These are phyloP conservation scores for Croton setiger DNA, from an alignment of 441 rosid species.

Conservation along the genomic window DNA sequence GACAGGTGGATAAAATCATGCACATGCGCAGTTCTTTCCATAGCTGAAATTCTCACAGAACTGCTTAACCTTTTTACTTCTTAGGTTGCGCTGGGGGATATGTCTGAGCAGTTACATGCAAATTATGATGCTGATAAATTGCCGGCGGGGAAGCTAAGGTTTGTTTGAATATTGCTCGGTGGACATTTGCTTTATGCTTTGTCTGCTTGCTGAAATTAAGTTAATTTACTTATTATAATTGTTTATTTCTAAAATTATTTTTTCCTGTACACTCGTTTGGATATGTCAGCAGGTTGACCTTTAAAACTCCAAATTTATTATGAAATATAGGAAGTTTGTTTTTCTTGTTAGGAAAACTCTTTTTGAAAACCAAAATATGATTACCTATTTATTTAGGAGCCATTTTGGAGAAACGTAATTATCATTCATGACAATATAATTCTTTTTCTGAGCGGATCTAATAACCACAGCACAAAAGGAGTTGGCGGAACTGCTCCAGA, in stretches of 20 bases:
- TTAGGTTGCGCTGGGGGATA: conserved; percentile 93
- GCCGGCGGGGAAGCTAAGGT: conserved; percentile 84
- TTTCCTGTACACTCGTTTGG: no score
- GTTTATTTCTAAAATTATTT: no score
- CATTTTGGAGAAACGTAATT: neutral
- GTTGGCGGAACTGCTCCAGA: conserved; percentile 75
- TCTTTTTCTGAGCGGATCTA: conserved; percentile 11
- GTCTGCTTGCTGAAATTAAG: neutral
- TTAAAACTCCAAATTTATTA: neutral
- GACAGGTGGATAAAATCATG: no score
- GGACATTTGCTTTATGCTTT: conserved; percentile 10
- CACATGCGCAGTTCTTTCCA: conserved; percentile 4
- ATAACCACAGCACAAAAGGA: conserved; percentile 69
- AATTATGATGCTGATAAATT: conserved; percentile 68
- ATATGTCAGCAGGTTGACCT: neutral
- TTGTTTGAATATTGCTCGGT: conserved; percentile 10
- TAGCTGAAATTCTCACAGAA: conserved; percentile 4
- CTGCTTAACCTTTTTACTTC: conserved; percentile 10
- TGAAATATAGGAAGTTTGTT: neutral
- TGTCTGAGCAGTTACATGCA: conserved; percentile 62
- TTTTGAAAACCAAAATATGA: conserved; percentile 14
- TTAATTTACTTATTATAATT: conserved; percentile 2
- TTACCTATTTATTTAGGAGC: neutral
- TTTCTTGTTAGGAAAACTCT: neutral
- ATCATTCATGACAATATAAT: neutral